Evolutionary conservation across 768 basidiomycete genomes (phyloP).

Genomic region (Nidula microcarpa): DNA sequence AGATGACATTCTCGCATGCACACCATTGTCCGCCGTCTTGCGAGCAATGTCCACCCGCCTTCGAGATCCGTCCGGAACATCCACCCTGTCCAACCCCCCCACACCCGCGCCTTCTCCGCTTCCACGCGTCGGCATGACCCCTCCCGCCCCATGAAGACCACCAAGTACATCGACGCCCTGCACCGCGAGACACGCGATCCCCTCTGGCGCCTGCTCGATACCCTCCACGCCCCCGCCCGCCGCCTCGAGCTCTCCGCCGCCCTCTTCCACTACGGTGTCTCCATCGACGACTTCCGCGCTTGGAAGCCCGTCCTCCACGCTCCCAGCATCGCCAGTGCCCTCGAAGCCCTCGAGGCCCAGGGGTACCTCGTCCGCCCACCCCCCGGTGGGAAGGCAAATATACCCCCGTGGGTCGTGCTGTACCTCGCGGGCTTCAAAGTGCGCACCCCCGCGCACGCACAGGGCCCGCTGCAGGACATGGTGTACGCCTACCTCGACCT

Average conservation of each 20-base stretch:
- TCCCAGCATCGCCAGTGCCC: constrained; percentile 26
- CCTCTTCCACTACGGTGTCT: constrained; percentile 26
- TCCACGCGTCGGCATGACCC: constrained; percentile 6
- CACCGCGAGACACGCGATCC: constrained; percentile 30
- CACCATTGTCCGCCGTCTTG: constrained; percentile 10
- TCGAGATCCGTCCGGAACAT: too few species aligned
- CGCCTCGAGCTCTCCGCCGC: constrained; percentile 18
- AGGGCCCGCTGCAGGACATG: constrained; percentile 38
- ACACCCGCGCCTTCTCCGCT: constrained; percentile 7
- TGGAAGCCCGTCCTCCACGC: constrained; percentile 36
- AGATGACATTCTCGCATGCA: constrained; percentile 19
- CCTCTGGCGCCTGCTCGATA: constrained; percentile 36
- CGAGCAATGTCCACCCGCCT: constrained; percentile 4
- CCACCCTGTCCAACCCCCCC: too few species aligned
- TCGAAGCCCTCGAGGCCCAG: constrained; percentile 7
- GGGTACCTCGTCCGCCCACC: neutral
- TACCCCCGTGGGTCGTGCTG: constrained; percentile 56
- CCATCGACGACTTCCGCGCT: constrained; percentile 29
- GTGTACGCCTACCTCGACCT: constrained; percentile 32
- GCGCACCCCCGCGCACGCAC: constrained; percentile 40
- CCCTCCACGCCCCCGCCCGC: constrained; percentile 23
- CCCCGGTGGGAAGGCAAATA: neutral
- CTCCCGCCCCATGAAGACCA: constrained; percentile 18
- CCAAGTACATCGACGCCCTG: constrained; percentile 28
- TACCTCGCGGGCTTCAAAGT: constrained; percentile 46